Evolutionary conservation across 2,329 filamentous ascomycete species (phyloP).

Genomic region (Exutisphaerella laricina): DNA sequence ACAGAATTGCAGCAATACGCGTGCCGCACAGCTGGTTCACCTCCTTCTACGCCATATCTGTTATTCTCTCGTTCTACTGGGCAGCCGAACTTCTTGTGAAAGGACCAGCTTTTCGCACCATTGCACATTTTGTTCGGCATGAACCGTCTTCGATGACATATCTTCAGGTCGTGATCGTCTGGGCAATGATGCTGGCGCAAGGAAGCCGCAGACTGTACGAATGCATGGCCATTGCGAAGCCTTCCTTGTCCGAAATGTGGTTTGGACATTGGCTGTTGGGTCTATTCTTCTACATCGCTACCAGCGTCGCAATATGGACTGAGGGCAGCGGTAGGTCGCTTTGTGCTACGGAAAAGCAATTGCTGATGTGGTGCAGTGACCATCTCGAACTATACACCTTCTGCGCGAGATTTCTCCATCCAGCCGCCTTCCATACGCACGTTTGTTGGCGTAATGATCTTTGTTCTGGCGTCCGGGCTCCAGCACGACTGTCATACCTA

Average conservation of each 20-base stretch:
- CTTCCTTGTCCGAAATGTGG: conserved; percentile 75
- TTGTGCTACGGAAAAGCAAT: neutral
- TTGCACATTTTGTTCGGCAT: conserved; percentile 34
- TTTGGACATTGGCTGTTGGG: conserved; percentile 77
- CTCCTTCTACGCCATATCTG: conserved; percentile 75
- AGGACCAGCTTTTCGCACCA: conserved; percentile 49
- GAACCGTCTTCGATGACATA: conserved; percentile 48
- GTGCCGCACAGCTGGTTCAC: conserved; percentile 87
- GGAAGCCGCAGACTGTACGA: conserved; percentile 71
- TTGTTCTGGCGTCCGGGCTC: conserved; percentile 62
- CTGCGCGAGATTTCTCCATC: conserved; percentile 36
- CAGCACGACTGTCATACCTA: conserved; percentile 59
- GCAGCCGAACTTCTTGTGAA: conserved; percentile 47
- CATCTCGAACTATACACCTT: conserved; percentile 33
- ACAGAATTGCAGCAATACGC: conserved; percentile 49
- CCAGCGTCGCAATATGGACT: conserved; percentile 74
- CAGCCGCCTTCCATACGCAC: conserved; percentile 47
- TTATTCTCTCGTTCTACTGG: conserved; percentile 70
- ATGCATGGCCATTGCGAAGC: conserved; percentile 58
- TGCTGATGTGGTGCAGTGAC: conserved; percentile 21
- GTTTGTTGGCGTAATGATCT: conserved; percentile 55
- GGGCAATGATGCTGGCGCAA: conserved; percentile 70
- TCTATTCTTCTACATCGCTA: conserved; percentile 67
- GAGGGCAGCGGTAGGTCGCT: conserved; percentile 64
- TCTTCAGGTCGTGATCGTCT: conserved; percentile 60